Evolutionary conservation across 192 early-diverging fungal species (phyloP).

Genomic region (Coemansia sp.): DNA sequence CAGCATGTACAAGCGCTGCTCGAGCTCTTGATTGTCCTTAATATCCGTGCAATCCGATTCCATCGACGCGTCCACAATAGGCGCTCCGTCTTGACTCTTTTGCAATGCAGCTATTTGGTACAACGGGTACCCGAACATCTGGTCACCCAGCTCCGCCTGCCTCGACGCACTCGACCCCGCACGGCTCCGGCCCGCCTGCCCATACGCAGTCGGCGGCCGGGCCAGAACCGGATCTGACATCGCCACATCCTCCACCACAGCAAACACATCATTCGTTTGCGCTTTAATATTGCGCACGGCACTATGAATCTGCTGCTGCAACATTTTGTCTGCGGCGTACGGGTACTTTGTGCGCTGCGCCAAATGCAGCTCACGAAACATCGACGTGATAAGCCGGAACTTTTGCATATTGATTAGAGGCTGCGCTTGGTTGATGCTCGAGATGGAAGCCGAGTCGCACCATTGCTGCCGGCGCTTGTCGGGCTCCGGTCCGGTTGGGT

Average conservation of each 20-base stretch:
- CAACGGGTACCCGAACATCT: slow-evolving; percentile 45
- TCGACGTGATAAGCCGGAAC: slow-evolving; percentile 53
- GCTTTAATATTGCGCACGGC: slow-evolving; percentile 53
- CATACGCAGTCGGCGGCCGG: slow-evolving; percentile 27
- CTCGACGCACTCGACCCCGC: slow-evolving; percentile 42
- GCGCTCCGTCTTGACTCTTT: slow-evolving; percentile 18
- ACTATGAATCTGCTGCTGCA: slow-evolving; percentile 56
- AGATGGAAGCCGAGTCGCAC: slow-evolving; percentile 38
- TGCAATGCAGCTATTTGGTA: slow-evolving; percentile 50
- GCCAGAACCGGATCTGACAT: slow-evolving; percentile 20
- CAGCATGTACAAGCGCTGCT: slow-evolving; percentile 51
- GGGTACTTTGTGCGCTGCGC: slow-evolving; percentile 56
- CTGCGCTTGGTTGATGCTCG: slow-evolving; percentile 49
- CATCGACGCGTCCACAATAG: slow-evolving; percentile 42
- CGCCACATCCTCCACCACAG: slow-evolving; percentile 42
- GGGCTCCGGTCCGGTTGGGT: slow-evolving; percentile 21
- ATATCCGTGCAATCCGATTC: slow-evolving; percentile 50
- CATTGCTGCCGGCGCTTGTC: slow-evolving; percentile 14
- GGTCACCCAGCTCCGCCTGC: slow-evolving; percentile 15
- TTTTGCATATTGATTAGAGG: slow-evolving; percentile 57
- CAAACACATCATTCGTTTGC: slow-evolving; percentile 49
- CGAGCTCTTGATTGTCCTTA: slow-evolving; percentile 55
- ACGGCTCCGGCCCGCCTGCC: slow-evolving; percentile 31
- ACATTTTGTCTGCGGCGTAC: slow-evolving; percentile 43
- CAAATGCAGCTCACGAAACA: slow-evolving; percentile 53